Conservation (phyloP, 192 early-diverging fungal species). For the Linnemannia schmuckeri region DNA sequence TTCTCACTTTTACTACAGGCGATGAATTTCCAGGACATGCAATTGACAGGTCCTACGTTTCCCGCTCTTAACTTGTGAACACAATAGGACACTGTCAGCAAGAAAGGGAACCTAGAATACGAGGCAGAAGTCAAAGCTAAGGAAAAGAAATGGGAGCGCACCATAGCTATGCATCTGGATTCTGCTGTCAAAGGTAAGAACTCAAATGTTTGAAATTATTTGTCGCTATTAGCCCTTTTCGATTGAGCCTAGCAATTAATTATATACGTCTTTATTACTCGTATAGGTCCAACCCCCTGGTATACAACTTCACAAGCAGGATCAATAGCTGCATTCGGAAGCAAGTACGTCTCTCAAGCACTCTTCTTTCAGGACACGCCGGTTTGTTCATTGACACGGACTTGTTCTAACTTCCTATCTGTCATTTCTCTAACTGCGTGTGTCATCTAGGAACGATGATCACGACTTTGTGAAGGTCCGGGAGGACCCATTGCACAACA, state of each 20-base stretch:
- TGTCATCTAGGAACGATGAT: conserved; percentile 4
- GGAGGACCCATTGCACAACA: conserved; percentile 57
- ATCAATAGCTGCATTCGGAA: conserved; percentile 13
- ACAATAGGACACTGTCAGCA: conserved; percentile 14
- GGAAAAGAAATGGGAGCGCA: conserved; percentile 66
- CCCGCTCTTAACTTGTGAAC: not conserved
- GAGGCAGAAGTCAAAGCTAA: conserved; percentile 69
- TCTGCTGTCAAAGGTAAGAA: conserved; percentile 52
- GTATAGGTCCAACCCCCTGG: conserved; percentile 42
- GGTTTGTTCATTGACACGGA: not conserved
- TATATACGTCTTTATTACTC: not conserved
- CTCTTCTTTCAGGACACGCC: not conserved
- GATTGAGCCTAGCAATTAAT: not conserved
- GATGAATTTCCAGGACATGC: not conserved
- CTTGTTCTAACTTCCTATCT: not conserved
- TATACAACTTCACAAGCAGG: conserved; percentile 22
- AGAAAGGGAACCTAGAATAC: conserved; percentile 65
- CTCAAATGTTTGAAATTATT: not conserved
- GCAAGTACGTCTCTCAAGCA: conserved; percentile 17
- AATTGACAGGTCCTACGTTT: not conserved
- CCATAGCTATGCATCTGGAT: conserved; percentile 78
- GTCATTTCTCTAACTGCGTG: not conserved
- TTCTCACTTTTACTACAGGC: not conserved
- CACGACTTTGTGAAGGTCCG: conserved; percentile 32
- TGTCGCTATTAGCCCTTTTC: not conserved